Evolutionary conservation across 495 filamentous ascomycete species (phyloP).

Genomic region (Acidomyces sp.): DNA sequence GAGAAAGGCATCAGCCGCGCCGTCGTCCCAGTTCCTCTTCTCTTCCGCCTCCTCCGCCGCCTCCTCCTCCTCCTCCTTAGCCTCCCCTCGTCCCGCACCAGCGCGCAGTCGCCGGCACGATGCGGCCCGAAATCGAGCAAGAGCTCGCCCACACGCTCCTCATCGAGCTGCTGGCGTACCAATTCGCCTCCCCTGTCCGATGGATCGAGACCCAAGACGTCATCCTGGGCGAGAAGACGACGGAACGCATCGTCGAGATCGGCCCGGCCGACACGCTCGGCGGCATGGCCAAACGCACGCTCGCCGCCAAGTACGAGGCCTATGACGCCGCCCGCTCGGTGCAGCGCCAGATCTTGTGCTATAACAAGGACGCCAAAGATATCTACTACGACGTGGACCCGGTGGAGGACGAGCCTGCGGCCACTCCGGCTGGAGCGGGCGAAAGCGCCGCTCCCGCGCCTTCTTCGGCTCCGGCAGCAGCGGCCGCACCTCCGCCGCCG

Average conservation of each 20-base stretch:
- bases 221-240: slow-evolving; percentile 85
- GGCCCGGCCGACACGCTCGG: slow-evolving; percentile 96
- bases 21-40: too few species aligned
- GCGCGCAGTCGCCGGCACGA: slow-evolving; percentile 41
- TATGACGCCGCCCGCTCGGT: slow-evolving; percentile 94
- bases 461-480: slow-evolving; percentile 36
- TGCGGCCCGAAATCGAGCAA: slow-evolving; percentile 98
- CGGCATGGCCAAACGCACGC: slow-evolving; percentile 91
- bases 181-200: slow-evolving; percentile 95
- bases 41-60: too few species aligned
- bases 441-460: slow-evolving; percentile 28
- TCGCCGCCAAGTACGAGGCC: slow-evolving; percentile 96
- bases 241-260: slow-evolving; percentile 94
- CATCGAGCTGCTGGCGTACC: slow-evolving; percentile 95
- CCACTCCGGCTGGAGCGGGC: slow-evolving; percentile 34
- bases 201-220: slow-evolving; percentile 99
- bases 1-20: too few species aligned
- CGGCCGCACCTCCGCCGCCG: slow-evolving; percentile 43
- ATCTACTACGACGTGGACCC: slow-evolving; percentile 99
- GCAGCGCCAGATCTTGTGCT: slow-evolving; percentile 94
- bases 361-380: slow-evolving; percentile 98
- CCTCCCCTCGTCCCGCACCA: neutral
- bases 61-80: too few species aligned
- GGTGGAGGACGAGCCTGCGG: slow-evolving; percentile 72
- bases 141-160: slow-evolving; percentile 95